These are phyloP conservation scores for Alectoria sarmentosa DNA, from an alignment of 495 filamentous ascomycete species.

Conservation along the genomic window DNA sequence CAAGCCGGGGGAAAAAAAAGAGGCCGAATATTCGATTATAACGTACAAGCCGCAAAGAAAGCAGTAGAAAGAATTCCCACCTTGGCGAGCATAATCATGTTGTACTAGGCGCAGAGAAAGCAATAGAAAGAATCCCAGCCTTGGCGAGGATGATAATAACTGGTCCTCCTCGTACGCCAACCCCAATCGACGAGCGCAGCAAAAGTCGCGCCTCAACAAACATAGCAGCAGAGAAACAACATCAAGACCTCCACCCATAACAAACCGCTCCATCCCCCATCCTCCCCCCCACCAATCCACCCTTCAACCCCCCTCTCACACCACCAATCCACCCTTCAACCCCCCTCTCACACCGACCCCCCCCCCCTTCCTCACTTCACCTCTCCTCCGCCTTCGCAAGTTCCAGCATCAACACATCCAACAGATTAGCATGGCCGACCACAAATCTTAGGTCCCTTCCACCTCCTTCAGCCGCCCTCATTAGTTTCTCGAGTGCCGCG, in stretches of 20 bases:
- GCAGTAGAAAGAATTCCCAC: not conserved
- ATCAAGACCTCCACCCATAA: too few species aligned
- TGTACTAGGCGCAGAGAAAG: too few species aligned
- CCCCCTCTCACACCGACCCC: not conserved
- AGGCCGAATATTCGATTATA: not conserved
- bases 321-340: not conserved
- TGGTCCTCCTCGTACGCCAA: too few species aligned
- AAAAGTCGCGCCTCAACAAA: too few species aligned
- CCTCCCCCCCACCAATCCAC: not conserved
- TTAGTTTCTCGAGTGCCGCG: too few species aligned
- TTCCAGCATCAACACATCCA: not conserved
- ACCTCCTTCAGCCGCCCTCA: not conserved
- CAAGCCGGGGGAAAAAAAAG: not conserved
- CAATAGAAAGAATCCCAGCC: too few species aligned
- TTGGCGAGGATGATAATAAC: too few species aligned
- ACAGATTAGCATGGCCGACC: not conserved
- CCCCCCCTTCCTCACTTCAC: too few species aligned
- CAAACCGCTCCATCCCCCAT: not conserved
- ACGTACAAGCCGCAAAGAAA: too few species aligned
- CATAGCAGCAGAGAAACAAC: too few species aligned
- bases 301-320: rapidly evolving
- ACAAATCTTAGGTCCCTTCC: not conserved
- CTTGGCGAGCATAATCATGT: not conserved
- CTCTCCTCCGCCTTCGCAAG: not conserved
- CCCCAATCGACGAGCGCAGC: too few species aligned